Evolutionary conservation across 2,329 filamentous ascomycete genomes (phyloP), one percentile per base, ranked within the genome.

Genomic region (Beauveria rudraprayagi): DNA sequence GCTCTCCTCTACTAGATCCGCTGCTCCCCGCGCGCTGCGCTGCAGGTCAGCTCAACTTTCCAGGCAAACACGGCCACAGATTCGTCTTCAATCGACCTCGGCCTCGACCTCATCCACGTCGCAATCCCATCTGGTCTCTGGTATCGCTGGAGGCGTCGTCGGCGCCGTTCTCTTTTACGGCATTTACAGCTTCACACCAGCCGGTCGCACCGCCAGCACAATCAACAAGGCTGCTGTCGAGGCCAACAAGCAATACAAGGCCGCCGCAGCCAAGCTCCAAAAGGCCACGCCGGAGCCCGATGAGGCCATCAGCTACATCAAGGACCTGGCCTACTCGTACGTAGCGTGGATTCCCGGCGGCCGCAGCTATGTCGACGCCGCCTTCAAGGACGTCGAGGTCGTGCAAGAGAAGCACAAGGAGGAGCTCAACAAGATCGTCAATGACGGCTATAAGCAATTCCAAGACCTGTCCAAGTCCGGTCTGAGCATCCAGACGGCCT

Each of bases 341-440:
- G 86, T 87, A 2, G 78, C 77, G 3, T 90, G 87, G 78, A 82
- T 92, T 34, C 89, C 89, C 0, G 89, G 89, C 14, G 88, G 85
- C 2, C 81, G 82, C 34, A 74, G 78, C 52, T 90, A 89, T 67
- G 83, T 92, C 53, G 87, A 92, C 68, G 73, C 78, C 1, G 83
- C 83, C 0, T 92, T 92, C 73, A 78, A 87, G 26, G 88, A 91
- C 66, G 77, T 90, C 48, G 88, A 91, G 54, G 83, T 80, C 37
- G 79, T 92, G 34, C 82, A 85, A 50, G 73, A 83, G 65, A 87
- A 87, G 68, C 87, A 91, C 71, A 79, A 81, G 51, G 79, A 87
- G 0, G 88, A 92, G 70, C 86, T 90, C 7, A 86, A 91, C 67
- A 73, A 84, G 67, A 84, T 91, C 50, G 77, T 91, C 60, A 78